A percentile compares a stretch with the other conserved stretches of the same genome.
Conservation (phyloP, 1,139 yeast species). For the Kodamaea ohmeri region DNA sequence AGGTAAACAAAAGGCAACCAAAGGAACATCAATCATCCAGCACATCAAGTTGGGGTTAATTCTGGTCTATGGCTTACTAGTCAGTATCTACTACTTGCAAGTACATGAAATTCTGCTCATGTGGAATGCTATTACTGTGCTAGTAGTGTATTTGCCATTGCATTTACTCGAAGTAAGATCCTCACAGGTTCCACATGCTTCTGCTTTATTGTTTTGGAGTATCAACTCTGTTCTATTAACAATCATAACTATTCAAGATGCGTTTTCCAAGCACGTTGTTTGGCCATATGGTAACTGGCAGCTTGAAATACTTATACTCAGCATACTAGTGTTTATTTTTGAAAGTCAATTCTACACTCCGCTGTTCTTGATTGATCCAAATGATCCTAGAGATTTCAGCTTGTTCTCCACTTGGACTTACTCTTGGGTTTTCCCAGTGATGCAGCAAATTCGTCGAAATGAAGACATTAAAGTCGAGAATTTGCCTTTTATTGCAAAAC, state of each 20-base stretch:
- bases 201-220: constrained; percentile 14
- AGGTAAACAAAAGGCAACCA: not conserved
- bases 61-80: not conserved
- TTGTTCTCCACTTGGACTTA: constrained; percentile 18
- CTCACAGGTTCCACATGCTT: constrained; percentile 12
- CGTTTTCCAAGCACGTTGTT: constrained; percentile 16
- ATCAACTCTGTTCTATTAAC: constrained; percentile 8
- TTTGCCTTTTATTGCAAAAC: constrained; percentile 50
- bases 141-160: constrained; percentile 11
- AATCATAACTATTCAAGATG: constrained; percentile 18
- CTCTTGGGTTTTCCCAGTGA: constrained; percentile 26
- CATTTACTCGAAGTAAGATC: constrained; percentile 12
- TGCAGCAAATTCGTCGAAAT: constrained; percentile 20
- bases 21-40: not conserved
- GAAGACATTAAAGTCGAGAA: constrained; percentile 2
- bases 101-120: not conserved
- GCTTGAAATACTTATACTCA: not conserved
- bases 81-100: not conserved
- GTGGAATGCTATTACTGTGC: not conserved
- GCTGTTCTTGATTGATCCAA: not conserved
- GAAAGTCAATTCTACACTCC: not conserved
- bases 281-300: constrained; percentile 12
- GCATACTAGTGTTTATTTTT: not conserved
- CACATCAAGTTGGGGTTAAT: not conserved
- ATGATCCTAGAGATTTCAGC: not conserved